Percentiles rank a stretch among this genome's conserved stretches.
These are phyloP conservation scores for Eruca vesicaria DNA, from an alignment of 441 rosid genomes.

Conservation along the genomic window DNA sequence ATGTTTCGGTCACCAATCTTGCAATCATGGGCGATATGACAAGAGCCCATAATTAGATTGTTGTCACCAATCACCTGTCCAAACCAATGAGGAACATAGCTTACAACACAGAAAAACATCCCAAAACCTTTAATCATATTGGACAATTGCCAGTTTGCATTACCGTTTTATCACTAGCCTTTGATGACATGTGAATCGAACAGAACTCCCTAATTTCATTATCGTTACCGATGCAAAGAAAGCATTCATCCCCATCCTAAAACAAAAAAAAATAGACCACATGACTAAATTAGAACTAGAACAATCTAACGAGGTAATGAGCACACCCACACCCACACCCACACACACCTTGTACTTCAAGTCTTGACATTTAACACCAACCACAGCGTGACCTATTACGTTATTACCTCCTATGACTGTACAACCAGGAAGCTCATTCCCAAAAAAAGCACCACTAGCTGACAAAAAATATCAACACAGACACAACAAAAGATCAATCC, in stretches of 20 bases:
- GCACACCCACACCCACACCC: background rate
- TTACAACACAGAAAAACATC: background rate
- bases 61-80: conserved; percentile 77
- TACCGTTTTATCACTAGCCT: conserved; percentile 70
- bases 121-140: background rate
- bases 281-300: background rate
- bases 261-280: conserved; percentile 8
- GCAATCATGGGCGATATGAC: conserved; percentile 98
- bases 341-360: conserved; percentile 72
- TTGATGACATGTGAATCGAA: conserved; percentile 91
- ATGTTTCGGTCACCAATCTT: conserved; percentile 83
- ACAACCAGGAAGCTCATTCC: conserved; percentile 78
- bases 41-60: conserved; percentile 95
- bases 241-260: conserved; percentile 78
- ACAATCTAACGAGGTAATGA: background rate
- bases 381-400: conserved; percentile 73
- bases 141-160: conserved; percentile 8
- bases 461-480: conserved; percentile 37
- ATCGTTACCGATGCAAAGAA: conserved; percentile 76
- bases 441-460: conserved; percentile 92
- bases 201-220: conserved; percentile 87
- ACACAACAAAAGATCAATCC: conserved; percentile 14
- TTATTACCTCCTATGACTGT: conserved; percentile 69
- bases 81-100: background rate
- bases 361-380: conserved; percentile 96